A percentile compares a stretch with the other conserved stretches of the same genome.
phyloP scores from a whole-genome alignment of 805 yeast genomes.

The Candida endomychidarum region DNA sequence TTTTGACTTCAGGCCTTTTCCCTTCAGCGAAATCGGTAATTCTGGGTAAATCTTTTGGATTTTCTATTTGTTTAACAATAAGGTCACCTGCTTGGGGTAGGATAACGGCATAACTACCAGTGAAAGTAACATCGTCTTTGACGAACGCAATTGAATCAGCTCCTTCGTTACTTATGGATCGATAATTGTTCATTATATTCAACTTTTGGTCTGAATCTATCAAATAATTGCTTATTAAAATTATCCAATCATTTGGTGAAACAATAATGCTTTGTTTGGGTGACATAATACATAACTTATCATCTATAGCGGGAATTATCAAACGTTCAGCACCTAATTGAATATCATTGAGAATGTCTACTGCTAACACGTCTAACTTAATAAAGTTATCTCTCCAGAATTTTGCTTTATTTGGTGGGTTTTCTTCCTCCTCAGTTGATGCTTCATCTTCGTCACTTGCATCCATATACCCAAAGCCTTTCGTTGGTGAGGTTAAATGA shows the following conservation, averaged over 20 bases:
- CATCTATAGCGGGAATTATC: not conserved
- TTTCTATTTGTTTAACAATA: constrained; percentile 17
- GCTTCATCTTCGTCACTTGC: constrained; percentile 14
- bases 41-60: constrained; percentile 8
- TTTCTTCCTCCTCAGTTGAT: constrained; percentile 5
- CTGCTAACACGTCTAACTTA: constrained; percentile 8
- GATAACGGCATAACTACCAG: constrained; percentile 28
- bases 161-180: not conserved
- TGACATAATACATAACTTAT: constrained; percentile 7
- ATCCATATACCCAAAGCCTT: constrained; percentile 33
- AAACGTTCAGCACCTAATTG: not conserved
- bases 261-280: constrained; percentile 13
- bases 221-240: constrained; percentile 8
- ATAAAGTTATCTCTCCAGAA: constrained; percentile 17
- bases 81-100: constrained; percentile 4
- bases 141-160: constrained; percentile 15
- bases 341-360: constrained; percentile 18
- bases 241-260: constrained; percentile 19
- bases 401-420: not conserved
- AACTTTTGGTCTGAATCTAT: constrained; percentile 6
- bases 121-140: constrained; percentile 25
- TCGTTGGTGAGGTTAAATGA: no score
- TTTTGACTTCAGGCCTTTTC: constrained; percentile 1
- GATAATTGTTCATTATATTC: constrained; percentile 7
- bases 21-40: not conserved